Evolutionary conservation across 169 alveolate species (phyloP).

Genomic region (Plasmodium coatneyi): DNA sequence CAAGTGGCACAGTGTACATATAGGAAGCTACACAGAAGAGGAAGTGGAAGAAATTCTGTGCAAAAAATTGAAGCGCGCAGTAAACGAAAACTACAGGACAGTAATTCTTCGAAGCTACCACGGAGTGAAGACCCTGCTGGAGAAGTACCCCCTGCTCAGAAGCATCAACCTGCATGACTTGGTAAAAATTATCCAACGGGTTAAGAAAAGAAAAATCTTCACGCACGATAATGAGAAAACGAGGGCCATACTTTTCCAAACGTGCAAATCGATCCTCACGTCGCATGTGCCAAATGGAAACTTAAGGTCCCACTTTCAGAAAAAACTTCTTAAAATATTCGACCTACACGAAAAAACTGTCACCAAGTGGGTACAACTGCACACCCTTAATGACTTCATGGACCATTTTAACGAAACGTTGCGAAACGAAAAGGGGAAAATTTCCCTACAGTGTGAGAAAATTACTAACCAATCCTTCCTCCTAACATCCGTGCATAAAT

Average conservation of each 20-base stretch:
- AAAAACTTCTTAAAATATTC: slow-evolving; percentile 5
- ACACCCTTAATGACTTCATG: slow-evolving; percentile 2
- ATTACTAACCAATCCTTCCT: slow-evolving; percentile 40
- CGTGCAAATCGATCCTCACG: slow-evolving; percentile 45
- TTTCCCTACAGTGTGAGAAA: slow-evolving; percentile 19
- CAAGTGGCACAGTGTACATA: slow-evolving; percentile 54
- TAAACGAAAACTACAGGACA: slow-evolving; percentile 29
- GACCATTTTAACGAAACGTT: slow-evolving; percentile 29
- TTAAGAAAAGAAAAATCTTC: slow-evolving; percentile 38
- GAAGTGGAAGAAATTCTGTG: slow-evolving; percentile 67
- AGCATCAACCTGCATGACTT: slow-evolving; percentile 74
- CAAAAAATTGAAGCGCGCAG: slow-evolving; percentile 7
- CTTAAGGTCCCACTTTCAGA: slow-evolving; percentile 2
- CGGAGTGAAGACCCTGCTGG: slow-evolving; percentile 7
- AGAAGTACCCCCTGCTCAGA: slow-evolving; percentile 52
- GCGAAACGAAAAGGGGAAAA: neutral
- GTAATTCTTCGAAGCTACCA: slow-evolving; percentile 29
- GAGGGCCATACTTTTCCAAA: slow-evolving; percentile 34
- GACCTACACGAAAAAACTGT: neutral
- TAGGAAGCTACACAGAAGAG: slow-evolving; percentile 5
- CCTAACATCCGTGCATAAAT: slow-evolving; percentile 83
- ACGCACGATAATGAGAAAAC: slow-evolving; percentile 25
- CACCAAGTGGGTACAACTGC: neutral
- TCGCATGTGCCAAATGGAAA: slow-evolving; percentile 45
- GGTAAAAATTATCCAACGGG: slow-evolving; percentile 51